Base-by-base conservation (phyloP, 2,329 filamentous ascomycete species). In the Penicillium janthinellum region DNA sequence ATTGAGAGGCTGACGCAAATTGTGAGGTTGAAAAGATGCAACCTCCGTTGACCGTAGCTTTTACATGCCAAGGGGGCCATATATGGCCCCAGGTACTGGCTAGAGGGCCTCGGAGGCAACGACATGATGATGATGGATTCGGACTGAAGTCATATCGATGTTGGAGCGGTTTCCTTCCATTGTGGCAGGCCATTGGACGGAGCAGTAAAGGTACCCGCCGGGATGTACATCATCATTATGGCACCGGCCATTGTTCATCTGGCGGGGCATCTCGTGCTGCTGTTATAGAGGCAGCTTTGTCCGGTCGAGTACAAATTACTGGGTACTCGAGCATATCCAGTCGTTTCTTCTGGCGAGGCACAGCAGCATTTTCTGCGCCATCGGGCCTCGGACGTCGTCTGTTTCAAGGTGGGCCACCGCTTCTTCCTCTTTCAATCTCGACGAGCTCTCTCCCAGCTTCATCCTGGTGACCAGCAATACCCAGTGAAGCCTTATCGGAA, bases 101-200 rank as follows among this genome's bases (percentile, higher is more conserved):
- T 58, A 59, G 62, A 28, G 63, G 51, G 42, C 1, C 35, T 49
- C 53, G 60, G n/a, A 59, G 48, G 49, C 49, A 55, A 68, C 63
- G 67, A 66, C 67, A 68, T 67, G 49, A 69, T 67, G 67, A 69
- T 68, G 66, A 61, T 58, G 38, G 12, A 48, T 54, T 52, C 22
- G n/a, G n/a, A 25, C 37, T 69, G 67, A 67, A 65, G 65, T 69
- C 65, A 69, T 69, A 51, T 49, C 61, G 56, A 62, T 68, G 60
- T 37, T 50, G 34, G 42, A 41, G 52, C 17, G 28, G 55, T 52
- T 52, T 55, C 14, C 54, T 28, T 28, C 20, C 15, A 34, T 5
- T 22, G 35, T 38, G 38, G 47, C 31, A 37, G 39, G 17, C 20
- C 17, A 55, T 55, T 45, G 52, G 52, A 55, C 15, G 39, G n/a